Conservation (phyloP, 805 yeast species). For the Lachancea dasiensis region DNA sequence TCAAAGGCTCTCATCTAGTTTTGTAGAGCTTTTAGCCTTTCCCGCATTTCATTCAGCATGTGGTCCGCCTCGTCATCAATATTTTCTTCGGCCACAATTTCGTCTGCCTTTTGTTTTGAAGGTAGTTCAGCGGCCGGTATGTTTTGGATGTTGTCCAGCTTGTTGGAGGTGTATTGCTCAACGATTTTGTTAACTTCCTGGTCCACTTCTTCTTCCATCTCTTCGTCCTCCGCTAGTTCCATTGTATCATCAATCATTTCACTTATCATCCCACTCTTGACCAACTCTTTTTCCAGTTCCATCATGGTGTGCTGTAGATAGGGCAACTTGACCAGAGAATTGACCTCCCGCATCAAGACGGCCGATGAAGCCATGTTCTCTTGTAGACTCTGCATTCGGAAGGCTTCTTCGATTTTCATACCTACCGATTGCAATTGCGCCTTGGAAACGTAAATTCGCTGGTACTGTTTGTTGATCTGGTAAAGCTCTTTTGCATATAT, state of each 20-base stretch:
- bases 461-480: conserved; percentile 64
- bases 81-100: conserved; percentile 38
- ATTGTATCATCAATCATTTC: conserved; percentile 94
- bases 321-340: conserved; percentile 69
- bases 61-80: conserved; percentile 63
- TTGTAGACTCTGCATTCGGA: conserved; percentile 75
- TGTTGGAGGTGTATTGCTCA: conserved; percentile 39
- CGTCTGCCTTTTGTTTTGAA: conserved; percentile 26
- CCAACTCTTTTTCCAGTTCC: conserved; percentile 77
- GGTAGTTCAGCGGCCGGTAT: conserved; percentile 32
- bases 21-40: conserved; percentile 79
- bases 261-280: conserved; percentile 79
- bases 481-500: conserved; percentile 79
- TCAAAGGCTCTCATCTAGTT: conserved; percentile 29
- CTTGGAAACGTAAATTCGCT: conserved; percentile 67
- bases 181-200: conserved; percentile 60
- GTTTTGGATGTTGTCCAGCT: conserved; percentile 34
- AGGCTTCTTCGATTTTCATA: conserved; percentile 88
- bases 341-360: conserved; percentile 82
- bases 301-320: conserved; percentile 77
- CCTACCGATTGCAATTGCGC: conserved; percentile 82
- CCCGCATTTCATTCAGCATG: conserved; percentile 80
- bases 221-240: conserved; percentile 63
- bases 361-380: conserved; percentile 77
- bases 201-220: conserved; percentile 58